These are phyloP conservation scores for Glaciozyma martinii DNA, from an alignment of 768 basidiomycete genomes.

Conservation along the genomic window DNA sequence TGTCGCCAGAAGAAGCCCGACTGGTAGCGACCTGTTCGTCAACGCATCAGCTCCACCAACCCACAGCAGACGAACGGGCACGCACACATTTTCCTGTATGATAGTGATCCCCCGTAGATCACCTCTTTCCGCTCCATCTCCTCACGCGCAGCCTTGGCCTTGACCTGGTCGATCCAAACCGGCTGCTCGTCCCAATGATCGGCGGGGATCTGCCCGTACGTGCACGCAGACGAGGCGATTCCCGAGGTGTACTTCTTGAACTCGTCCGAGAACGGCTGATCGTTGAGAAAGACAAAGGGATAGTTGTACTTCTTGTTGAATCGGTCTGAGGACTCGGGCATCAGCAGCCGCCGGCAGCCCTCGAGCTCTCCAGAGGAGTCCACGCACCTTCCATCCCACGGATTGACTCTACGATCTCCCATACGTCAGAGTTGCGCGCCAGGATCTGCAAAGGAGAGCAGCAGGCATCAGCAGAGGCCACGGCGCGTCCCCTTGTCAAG, in stretches of 20 bases:
- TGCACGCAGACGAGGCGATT: constrained; percentile 14
- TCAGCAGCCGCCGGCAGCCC: background rate
- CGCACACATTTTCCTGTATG: constrained; percentile 58
- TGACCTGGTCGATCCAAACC: constrained; percentile 74
- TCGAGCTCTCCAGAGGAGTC: too few relatives aligned
- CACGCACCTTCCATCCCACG: background rate
- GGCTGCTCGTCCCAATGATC: constrained; percentile 61
- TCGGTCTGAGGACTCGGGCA: background rate
- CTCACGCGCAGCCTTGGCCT: constrained; percentile 50
- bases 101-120: constrained; percentile 48
- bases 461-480: too few relatives aligned
- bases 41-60: constrained; percentile 49
- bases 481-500: too few relatives aligned
- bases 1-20: constrained; percentile 72
- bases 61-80: constrained; percentile 53
- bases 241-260: constrained; percentile 52
- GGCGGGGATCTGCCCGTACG: constrained; percentile 40
- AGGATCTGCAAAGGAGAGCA: background rate
- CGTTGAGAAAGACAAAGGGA: constrained; percentile 79
- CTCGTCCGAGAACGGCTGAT: constrained; percentile 55
- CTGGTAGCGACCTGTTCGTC: constrained; percentile 53
- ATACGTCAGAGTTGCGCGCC: background rate
- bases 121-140: constrained; percentile 54
- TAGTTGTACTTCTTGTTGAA: constrained; percentile 43
- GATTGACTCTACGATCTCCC: background rate